These are phyloP conservation scores for Solanum hybrid DNA, from an alignment of 305 asterid species.

Conservation along the genomic window DNA sequence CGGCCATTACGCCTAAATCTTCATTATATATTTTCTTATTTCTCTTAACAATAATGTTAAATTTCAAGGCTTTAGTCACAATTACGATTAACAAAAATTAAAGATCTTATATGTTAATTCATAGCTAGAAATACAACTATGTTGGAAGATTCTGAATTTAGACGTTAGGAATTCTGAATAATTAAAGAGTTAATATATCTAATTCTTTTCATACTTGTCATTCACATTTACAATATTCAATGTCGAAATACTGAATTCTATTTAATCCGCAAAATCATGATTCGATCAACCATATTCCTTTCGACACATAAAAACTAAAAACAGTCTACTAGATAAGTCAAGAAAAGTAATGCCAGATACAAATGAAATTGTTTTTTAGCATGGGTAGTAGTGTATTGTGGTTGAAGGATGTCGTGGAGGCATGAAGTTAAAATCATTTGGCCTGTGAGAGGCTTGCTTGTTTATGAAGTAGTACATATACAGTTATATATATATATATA, in stretches of 20 bases:
- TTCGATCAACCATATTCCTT: background rate
- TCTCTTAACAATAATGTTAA: background rate
- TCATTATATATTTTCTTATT: background rate
- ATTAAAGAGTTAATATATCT: background rate
- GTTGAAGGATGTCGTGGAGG: background rate
- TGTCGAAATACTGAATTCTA: background rate
- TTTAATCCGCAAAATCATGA: background rate
- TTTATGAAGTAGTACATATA: background rate
- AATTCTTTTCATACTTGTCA: background rate
- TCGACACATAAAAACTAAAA: background rate
- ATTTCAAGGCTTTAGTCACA: background rate
- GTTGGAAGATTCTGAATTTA: background rate
- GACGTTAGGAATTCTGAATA: background rate
- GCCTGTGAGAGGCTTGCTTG: background rate
- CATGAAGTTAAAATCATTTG: slow-evolving; percentile 3
- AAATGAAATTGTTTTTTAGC: background rate
- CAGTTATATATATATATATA: background rate
- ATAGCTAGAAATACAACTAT: background rate
- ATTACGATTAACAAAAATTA: background rate
- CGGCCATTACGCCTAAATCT: background rate
- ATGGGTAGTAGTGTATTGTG: background rate
- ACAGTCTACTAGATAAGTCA: background rate
- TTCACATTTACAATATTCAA: background rate
- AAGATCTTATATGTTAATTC: background rate
- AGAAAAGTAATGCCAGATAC: background rate